These are phyloP conservation scores for Claviceps citrina DNA, from an alignment of 2,329 filamentous ascomycete genomes.

Conservation along the genomic window DNA sequence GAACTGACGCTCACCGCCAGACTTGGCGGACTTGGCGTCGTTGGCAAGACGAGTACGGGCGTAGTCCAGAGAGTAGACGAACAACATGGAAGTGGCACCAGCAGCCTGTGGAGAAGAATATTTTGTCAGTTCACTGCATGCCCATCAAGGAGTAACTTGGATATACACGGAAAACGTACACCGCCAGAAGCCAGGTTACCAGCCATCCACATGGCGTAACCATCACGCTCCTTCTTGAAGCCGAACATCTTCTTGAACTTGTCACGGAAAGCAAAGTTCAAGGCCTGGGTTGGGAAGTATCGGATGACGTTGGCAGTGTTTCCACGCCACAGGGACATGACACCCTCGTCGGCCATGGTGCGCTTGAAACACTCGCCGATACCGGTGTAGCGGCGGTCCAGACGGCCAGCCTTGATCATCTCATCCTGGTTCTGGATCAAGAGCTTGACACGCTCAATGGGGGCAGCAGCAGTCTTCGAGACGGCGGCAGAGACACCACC, in stretches of 20 bases:
- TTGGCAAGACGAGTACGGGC: slow-evolving; percentile 99
- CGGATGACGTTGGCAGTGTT: slow-evolving; percentile 99
- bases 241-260: slow-evolving; percentile 99
- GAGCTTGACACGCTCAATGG: slow-evolving; percentile 99
- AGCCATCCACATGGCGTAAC: slow-evolving; percentile 96
- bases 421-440: slow-evolving; percentile 99
- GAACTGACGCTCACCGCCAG: slow-evolving; percentile 97
- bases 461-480: slow-evolving; percentile 99
- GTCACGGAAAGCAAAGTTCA: slow-evolving; percentile 99
- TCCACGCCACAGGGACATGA: slow-evolving; percentile 93
- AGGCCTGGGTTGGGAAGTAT: slow-evolving; percentile 99
- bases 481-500: slow-evolving; percentile 99
- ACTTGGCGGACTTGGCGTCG: slow-evolving; percentile 98
- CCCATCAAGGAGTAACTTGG: neutral
- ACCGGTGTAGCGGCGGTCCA: slow-evolving; percentile 90
- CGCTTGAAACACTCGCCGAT: slow-evolving; percentile 92
- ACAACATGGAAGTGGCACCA: slow-evolving; percentile 98
- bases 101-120: slow-evolving; percentile 46
- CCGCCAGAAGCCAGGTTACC: slow-evolving; percentile 99
- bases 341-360: slow-evolving; percentile 80
- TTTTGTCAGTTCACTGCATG: slow-evolving; percentile 5
- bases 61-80: slow-evolving; percentile 99
- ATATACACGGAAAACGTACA: slow-evolving; percentile 44
- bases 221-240: slow-evolving; percentile 99
- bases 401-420: slow-evolving; percentile 98